Base-by-base conservation (phyloP, 1,284 basidiomycete genomes). In the Vanrija sp. region DNA sequence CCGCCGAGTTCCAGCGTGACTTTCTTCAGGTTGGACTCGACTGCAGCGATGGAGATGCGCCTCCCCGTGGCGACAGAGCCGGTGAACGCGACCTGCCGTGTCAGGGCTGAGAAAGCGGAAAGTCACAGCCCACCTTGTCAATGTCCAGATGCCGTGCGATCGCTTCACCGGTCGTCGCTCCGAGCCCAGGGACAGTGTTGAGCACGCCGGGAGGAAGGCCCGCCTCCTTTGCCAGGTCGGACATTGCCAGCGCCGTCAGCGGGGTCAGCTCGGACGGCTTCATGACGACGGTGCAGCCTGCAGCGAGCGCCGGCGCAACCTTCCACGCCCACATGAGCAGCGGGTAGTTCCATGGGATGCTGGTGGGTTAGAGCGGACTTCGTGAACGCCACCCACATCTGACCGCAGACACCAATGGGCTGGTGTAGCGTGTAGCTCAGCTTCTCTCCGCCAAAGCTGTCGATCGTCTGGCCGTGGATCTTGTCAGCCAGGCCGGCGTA, bases 251-350 rank as follows among this genome's bases (percentile, higher is more conserved):
- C 16, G 91, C 91, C 19, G 91, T 90, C 44, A 96, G 81, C 10
- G 93, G 92, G 1, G 91, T 94, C 54, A 91, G 78, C 77, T 97
- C 93, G 38, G 91, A 91, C 7, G 93, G 89, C 77, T 97, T 75
- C 64, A 75, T 69, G 57, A 74, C 57, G 46, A 75, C 56, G 6
- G 62, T 64, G 55, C 71, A 72, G 21, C 72, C 73, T 44, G 85
- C 85, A 6, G 92, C 91, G 51, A 95, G 82, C 3, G 92, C 92
- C 23, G 92, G 92, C 9, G 86, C 91, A 51, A 93, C 82, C 78
- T 94, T 94, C 90, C 91, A 94, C 5, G 86, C 80, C 86, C 89
- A 90, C 90, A 94, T 92, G 65, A 84, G 84, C 71, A 94, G 88
- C 15, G 91, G 92, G 73, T 92, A 94, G 78, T 93, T 93, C 88